A percentile compares a stretch with the other conserved stretches of the same genome.
Conservation (phyloP, 148 eudicot species). For the Cornus kousa region DNA sequence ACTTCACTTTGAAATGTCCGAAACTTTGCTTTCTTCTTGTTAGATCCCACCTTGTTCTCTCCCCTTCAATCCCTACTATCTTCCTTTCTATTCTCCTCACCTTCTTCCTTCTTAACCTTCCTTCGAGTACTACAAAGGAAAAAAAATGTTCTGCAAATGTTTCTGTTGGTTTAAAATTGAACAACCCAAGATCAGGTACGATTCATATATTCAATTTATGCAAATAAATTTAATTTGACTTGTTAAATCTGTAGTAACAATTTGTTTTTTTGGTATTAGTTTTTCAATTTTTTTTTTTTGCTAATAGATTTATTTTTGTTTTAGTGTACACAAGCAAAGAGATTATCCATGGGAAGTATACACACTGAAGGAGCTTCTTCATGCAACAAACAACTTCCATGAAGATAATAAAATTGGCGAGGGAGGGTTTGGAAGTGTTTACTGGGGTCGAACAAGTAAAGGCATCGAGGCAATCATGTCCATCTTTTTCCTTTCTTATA, state of each 20-base stretch:
- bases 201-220: background rate
- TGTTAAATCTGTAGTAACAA: background rate
- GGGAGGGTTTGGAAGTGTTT: constrained; percentile 53
- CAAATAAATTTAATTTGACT: background rate
- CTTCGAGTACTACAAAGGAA: background rate
- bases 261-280: background rate
- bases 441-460: constrained; percentile 47
- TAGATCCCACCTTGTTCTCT: background rate
- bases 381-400: constrained; percentile 45
- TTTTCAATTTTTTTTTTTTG: background rate
- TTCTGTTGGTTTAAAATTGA: constrained; percentile 11
- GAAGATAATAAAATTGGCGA: constrained; percentile 42
- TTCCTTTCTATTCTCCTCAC: background rate
- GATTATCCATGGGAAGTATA: constrained; percentile 49
- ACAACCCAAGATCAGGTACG: constrained; percentile 20
- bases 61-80: background rate
- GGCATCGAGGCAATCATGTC: constrained; percentile 37
- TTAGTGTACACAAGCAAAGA: constrained; percentile 18
- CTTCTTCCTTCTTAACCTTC: background rate
- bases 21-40: constrained; percentile 8
- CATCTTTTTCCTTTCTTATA: background rate
- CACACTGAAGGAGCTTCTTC: constrained; percentile 43
- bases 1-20: constrained; percentile 9
- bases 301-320: background rate
- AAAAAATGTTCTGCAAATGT: constrained; percentile 25